Evolutionary conservation across 2,329 filamentous ascomycete species (phyloP).

Genomic region (Juglanconis oblonga): DNA sequence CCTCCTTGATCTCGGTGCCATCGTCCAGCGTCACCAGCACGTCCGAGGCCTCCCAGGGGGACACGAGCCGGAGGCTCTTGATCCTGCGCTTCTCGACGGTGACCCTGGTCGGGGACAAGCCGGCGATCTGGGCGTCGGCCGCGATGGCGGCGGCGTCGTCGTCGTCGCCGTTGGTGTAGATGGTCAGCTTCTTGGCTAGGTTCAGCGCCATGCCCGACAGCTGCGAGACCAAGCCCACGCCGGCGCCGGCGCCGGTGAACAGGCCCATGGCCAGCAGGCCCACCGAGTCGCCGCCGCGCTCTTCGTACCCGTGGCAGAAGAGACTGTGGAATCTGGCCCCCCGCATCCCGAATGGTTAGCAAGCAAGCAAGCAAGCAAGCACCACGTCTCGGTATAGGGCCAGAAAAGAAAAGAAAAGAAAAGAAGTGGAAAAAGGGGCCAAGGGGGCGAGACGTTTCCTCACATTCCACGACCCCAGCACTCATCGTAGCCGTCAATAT

Average conservation of each 20-base stretch:
- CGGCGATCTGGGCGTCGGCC: not conserved
- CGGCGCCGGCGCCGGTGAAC: not conserved
- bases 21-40: conserved; percentile 15
- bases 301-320: conserved; percentile 59
- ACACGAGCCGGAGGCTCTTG: conserved; percentile 9
- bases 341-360: not conserved
- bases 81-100: conserved; percentile 11
- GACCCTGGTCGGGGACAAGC: conserved; percentile 10
- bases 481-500: conserved; percentile 51
- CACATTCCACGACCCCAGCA: conserved; percentile 53
- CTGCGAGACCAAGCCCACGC: not conserved
- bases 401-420: not conserved
- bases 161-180: conserved; percentile 16
- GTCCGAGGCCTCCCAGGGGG: conserved; percentile 3
- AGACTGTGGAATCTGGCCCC: conserved; percentile 38
- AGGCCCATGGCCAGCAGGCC: conserved; percentile 32
- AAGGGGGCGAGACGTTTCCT: conserved; percentile 19
- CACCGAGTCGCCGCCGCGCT: conserved; percentile 42
- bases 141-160: no score
- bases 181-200: conserved; percentile 8
- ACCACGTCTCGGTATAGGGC: no score
- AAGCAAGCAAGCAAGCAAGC: no score
- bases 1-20: conserved; percentile 11
- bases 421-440: not conserved
- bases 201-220: conserved; percentile 9